Evolutionary conservation across 2,329 filamentous ascomycete species (phyloP), one percentile per base, ranked within the genome.

Genomic region (Lecanicillium sp.): DNA sequence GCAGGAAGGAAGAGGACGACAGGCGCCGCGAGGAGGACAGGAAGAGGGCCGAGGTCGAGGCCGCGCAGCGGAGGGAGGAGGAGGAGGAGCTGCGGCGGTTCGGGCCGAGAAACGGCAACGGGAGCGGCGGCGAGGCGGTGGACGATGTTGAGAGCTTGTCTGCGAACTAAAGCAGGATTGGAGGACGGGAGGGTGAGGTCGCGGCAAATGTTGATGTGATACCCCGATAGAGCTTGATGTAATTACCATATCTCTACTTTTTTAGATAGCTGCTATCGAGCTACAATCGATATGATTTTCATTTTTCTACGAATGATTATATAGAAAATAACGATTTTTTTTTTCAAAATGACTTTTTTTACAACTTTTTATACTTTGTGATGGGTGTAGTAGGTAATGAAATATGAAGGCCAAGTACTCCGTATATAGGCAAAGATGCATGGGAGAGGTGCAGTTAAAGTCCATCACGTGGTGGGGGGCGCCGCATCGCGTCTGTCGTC

Each of bases 61-160:
- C n/a, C n/a, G n/a, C n/a, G n/a, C n/a, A 12, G 26, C 26, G 43
- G 5, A 29, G 19, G 15, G 44, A 46, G 36, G 10, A 5, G 14
- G 38, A 48, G 38, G 45, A 48, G 38, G 45, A 48, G 19, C 23
- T 48, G 5, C 23, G 15, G 38, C 39, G 46, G 14, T 42, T 30
- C 26, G 32, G 46, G 12, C 38, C 38, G 9, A 38, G 38, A 10
- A 41, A 37, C 14, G 12, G 32, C 5, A 5, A 3, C 19, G 67
- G 60, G 51, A 69, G 70, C 24, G 67, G 67, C 14, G 74, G 73
- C 24, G 70, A 67, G 56, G 67, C 72, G 14, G 69, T 75, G 3
- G 75, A 79, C 38, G 78, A 76, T 6, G 78, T 75, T 1, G 75
- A 75, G 54, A 80, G 82, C 37, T 55, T 82, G 50, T 70, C 78